Evolutionary conservation across 768 basidiomycete genomes (phyloP).

Genomic region (Antrodiella citrinella): DNA sequence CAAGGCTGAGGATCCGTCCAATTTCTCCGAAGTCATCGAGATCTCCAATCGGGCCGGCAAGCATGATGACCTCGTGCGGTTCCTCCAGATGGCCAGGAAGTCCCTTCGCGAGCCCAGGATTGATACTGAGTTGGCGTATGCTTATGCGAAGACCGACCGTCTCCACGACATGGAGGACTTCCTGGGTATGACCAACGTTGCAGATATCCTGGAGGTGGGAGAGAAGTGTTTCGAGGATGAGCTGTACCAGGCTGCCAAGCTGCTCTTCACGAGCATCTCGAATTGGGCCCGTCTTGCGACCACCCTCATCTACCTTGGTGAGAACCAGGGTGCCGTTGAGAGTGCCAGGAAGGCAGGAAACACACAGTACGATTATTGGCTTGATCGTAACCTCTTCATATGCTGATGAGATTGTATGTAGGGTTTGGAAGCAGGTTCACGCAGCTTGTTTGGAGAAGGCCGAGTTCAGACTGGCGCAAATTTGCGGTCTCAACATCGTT

Average conservation of each 20-base stretch:
- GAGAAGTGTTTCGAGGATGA: constrained; percentile 99
- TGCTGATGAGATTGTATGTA: constrained; percentile 24
- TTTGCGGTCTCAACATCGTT: constrained; percentile 96
- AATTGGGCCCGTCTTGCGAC: constrained; percentile 99
- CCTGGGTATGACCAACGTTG: constrained; percentile 96
- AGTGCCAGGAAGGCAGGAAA: constrained; percentile 99
- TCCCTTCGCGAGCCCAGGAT: constrained; percentile 94
- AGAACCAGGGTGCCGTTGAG: constrained; percentile 97
- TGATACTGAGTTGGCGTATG: constrained; percentile 95
- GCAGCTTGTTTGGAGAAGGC: constrained; percentile 96
- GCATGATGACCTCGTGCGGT: constrained; percentile 90
- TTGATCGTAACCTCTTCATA: too few species aligned
- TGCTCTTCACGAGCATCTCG: constrained; percentile 93
- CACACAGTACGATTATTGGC: constrained; percentile 93
- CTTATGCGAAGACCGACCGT: constrained; percentile 96
- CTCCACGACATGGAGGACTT: constrained; percentile 99
- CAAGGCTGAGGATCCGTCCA: constrained; percentile 91
- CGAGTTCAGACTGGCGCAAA: constrained; percentile 97
- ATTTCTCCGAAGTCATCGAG: constrained; percentile 93
- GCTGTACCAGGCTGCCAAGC: constrained; percentile 92
- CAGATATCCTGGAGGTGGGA: constrained; percentile 92
- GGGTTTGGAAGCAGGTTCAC: constrained; percentile 99
- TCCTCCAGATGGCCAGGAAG: constrained; percentile 98
- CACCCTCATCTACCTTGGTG: constrained; percentile 95
- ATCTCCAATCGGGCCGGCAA: constrained; percentile 91